These are phyloP conservation scores for Passalora sequoiae DNA, from an alignment of 2,329 filamentous ascomycete genomes.

Conservation along the genomic window DNA sequence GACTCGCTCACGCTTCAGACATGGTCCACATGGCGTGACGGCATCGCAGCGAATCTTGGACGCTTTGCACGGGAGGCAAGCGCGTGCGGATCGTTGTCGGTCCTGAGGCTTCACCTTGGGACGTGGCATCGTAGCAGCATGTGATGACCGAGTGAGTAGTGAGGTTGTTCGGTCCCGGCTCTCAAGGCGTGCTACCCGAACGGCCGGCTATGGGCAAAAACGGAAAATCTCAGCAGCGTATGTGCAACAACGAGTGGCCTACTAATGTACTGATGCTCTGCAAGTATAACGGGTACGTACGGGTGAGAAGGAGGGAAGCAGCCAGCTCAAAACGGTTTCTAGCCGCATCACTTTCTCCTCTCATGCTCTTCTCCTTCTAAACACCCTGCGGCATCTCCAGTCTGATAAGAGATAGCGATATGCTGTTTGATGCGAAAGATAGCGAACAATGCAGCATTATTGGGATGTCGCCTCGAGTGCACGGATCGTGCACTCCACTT, in stretches of 20 bases:
- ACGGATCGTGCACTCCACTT: not conserved
- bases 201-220: not conserved
- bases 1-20: slow-evolving; percentile 18
- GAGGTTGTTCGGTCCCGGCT: too few relatives aligned
- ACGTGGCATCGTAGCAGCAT: slow-evolving; percentile 13
- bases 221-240: too few relatives aligned
- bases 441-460: not conserved
- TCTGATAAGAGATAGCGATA: slow-evolving; percentile 1
- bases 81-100: slow-evolving; percentile 18
- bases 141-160: too few relatives aligned
- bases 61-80: slow-evolving; percentile 23
- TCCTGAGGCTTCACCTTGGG: slow-evolving; percentile 19
- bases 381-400: too few relatives aligned
- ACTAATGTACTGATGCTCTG: too few relatives aligned
- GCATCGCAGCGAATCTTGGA: slow-evolving; percentile 25
- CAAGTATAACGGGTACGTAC: too few relatives aligned
- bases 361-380: too few relatives aligned
- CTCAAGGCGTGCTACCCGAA: not conserved
- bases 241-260: too few relatives aligned
- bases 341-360: too few relatives aligned
- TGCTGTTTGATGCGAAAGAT: not conserved
- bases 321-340: not conserved
- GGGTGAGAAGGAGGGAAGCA: not conserved
- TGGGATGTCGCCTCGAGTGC: too few relatives aligned
- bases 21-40: slow-evolving; percentile 20